These are phyloP conservation scores for Paraconiothyrium sp. DNA, from an alignment of 2,329 filamentous ascomycete species.

Conservation along the genomic window DNA sequence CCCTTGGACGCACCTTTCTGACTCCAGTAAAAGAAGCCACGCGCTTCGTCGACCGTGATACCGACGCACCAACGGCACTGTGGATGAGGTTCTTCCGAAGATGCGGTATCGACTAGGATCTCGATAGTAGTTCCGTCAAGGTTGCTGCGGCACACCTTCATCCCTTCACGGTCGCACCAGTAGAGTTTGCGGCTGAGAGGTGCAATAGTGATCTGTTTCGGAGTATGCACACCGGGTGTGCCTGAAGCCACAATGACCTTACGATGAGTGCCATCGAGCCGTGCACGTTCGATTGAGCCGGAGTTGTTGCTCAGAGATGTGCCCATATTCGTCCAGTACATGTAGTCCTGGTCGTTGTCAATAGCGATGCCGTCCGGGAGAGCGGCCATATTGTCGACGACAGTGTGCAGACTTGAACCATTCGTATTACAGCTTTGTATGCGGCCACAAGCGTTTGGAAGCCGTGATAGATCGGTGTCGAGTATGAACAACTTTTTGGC, in stretches of 20 bases:
- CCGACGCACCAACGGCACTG: constrained; percentile 63
- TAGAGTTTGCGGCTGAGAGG: constrained; percentile 43
- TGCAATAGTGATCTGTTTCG: constrained; percentile 50
- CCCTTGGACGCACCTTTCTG: constrained; percentile 67
- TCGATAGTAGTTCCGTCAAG: constrained; percentile 24
- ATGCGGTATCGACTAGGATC: constrained; percentile 23
- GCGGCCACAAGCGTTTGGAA: constrained; percentile 20
- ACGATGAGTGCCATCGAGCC: constrained; percentile 59
- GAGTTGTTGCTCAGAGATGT: constrained; percentile 39
- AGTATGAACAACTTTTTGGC: constrained; percentile 20
- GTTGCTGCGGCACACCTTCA: constrained; percentile 45
- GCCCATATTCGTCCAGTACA: constrained; percentile 40
- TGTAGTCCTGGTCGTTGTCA: constrained; percentile 20
- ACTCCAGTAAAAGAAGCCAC: constrained; percentile 66
- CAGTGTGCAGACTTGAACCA: constrained; percentile 15
- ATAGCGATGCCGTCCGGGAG: constrained; percentile 43
- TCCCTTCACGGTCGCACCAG: constrained; percentile 56
- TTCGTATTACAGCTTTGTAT: constrained; percentile 27
- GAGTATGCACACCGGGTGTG: constrained; percentile 55
- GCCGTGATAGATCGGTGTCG: constrained; percentile 15
- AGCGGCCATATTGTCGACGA: constrained; percentile 9
- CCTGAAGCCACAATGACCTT: constrained; percentile 56
- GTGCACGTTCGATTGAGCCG: constrained; percentile 55
- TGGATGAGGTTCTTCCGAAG: constrained; percentile 34
- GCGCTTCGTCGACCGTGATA: constrained; percentile 57